Evolutionary conservation across 257 asterid genomes (phyloP).

Genomic region (Petunia secreta): DNA sequence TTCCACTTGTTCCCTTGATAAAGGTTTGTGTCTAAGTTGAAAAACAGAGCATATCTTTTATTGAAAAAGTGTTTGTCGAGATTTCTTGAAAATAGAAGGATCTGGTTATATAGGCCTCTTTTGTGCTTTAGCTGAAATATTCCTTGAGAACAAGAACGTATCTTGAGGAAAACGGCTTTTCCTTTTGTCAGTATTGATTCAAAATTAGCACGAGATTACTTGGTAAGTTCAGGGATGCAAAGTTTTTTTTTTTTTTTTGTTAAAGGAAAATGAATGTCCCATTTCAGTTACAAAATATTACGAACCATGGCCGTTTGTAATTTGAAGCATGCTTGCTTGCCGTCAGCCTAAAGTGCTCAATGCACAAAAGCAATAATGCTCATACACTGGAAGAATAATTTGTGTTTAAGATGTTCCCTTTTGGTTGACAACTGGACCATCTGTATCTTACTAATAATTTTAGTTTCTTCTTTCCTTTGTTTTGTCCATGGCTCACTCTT

Average conservation of each 20-base stretch:
- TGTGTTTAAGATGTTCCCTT: not conserved
- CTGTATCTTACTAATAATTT: not conserved
- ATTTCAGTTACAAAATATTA: not conserved
- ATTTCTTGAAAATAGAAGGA: constrained; percentile 11
- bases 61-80: constrained; percentile 4
- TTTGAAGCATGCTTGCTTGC: not conserved
- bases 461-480: not conserved
- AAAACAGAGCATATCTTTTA: not conserved
- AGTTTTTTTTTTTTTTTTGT: not conserved
- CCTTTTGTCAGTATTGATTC: not conserved
- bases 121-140: not conserved
- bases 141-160: not conserved
- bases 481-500: constrained; percentile 20
- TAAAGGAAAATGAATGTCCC: not conserved
- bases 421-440: not conserved
- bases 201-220: not conserved
- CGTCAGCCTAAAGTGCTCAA: not conserved
- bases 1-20: constrained; percentile 87
- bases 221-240: not conserved
- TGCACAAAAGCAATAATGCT: not conserved
- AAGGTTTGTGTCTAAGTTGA: constrained; percentile 51
- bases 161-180: not conserved
- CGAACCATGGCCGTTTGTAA: not conserved
- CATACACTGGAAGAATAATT: not conserved
- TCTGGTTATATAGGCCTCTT: not conserved